Conservation (phyloP, 2,329 filamentous ascomycete species). For the Dactylellina sp. region DNA sequence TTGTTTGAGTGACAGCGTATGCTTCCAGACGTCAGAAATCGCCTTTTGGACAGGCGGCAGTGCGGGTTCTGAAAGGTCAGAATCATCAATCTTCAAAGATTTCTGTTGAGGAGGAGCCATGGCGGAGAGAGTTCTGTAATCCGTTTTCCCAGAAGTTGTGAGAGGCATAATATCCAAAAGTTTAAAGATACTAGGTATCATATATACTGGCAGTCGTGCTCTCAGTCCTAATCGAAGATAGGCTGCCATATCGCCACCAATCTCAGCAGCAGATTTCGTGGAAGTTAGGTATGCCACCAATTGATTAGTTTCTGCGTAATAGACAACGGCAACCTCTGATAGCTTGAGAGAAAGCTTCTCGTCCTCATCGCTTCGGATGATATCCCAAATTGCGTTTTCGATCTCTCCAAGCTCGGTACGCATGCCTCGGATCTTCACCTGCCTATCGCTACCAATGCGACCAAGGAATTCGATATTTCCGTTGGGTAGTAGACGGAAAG, state of each 20-base stretch:
- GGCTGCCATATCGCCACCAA: conserved; percentile 10
- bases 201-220: conserved; percentile 17
- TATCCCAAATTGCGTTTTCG: conserved; percentile 55
- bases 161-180: conserved; percentile 26
- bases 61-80: conserved; percentile 4
- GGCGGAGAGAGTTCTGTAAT: conserved; percentile 24
- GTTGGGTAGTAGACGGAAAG: conserved; percentile 62
- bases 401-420: conserved; percentile 68
- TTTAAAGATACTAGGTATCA: conserved; percentile 30
- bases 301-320: conserved; percentile 24
- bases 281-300: conserved; percentile 26
- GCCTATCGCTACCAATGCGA: conserved; percentile 65
- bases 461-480: conserved; percentile 63
- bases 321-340: conserved; percentile 29
- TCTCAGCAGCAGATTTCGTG: conserved; percentile 1
- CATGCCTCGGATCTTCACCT: conserved; percentile 66
- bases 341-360: conserved; percentile 14
- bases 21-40: conserved; percentile 17
- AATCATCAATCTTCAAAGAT: neutral
- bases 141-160: conserved; percentile 23
- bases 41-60: conserved; percentile 26
- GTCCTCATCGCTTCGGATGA: conserved; percentile 14
- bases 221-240: conserved; percentile 16
- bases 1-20: conserved; percentile 9
- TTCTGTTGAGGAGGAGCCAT: conserved; percentile 16